These are phyloP conservation scores for Mycena vitilis DNA, from an alignment of 768 basidiomycete species.

Conservation along the genomic window DNA sequence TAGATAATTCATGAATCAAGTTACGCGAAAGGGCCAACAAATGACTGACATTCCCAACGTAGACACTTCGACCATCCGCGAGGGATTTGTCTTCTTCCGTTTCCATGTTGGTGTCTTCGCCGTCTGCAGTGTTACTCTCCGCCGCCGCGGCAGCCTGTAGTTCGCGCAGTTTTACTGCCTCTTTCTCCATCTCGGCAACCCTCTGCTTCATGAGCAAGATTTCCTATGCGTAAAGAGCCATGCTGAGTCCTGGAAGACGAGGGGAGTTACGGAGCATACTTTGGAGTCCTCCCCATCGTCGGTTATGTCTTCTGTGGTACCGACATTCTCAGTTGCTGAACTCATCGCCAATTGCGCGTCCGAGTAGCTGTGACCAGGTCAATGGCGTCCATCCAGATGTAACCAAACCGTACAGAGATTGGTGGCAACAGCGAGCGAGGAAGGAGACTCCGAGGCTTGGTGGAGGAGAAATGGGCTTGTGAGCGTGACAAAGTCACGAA, in stretches of 20 bases:
- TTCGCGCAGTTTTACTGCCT: constrained; percentile 88
- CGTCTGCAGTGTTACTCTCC: constrained; percentile 60
- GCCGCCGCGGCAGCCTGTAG: constrained; percentile 83
- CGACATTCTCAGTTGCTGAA: constrained; percentile 17
- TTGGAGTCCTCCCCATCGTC: constrained; percentile 76
- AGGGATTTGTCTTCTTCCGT: constrained; percentile 87
- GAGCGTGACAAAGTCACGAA: too few relatives aligned
- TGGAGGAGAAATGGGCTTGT: too few relatives aligned
- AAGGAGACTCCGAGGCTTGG: too few relatives aligned
- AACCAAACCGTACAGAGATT: too few relatives aligned
- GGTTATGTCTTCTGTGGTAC: constrained; percentile 47
- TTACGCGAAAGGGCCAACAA: constrained; percentile 28
- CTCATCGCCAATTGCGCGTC: constrained; percentile 12
- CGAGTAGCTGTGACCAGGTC: too few relatives aligned
- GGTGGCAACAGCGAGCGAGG: too few relatives aligned
- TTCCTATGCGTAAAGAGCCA: constrained; percentile 63
- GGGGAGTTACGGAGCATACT: constrained; percentile 47
- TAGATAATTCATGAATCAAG: constrained; percentile 45
- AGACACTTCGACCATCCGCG: constrained; percentile 89
- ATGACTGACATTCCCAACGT: constrained; percentile 92
- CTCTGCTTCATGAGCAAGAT: constrained; percentile 91
- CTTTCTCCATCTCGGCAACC: constrained; percentile 93
- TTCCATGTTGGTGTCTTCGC: constrained; percentile 68
- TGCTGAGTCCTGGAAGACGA: constrained; percentile 27
- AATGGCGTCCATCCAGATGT: too few relatives aligned